Base-by-base conservation (phyloP, 2,329 filamentous ascomycete species). In the Pyrenochaeta sp. region DNA sequence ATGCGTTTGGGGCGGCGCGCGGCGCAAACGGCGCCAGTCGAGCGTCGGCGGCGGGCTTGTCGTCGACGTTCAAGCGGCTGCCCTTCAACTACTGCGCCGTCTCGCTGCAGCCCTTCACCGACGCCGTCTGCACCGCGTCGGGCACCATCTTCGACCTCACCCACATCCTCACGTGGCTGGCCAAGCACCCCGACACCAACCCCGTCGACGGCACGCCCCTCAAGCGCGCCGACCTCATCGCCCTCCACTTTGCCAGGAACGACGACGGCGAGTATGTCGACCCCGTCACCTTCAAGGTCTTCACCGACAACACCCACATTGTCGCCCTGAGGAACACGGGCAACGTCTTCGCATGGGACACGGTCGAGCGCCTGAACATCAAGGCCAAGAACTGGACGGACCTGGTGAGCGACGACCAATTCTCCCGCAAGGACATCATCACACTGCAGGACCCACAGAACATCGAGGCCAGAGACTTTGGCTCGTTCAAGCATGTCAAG, bases 81-180 rank as follows among this genome's bases (percentile, higher is more conserved):
- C 94, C 95, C 20, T 99, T 95, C 82, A 97, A 96, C 79, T 97
- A 94, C 76, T 99, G 94, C 82, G 90, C 94, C 51, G 86, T 96
- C 26, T 96, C 90, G 48, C 86, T 99, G 22, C 94, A 97, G 68
- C 95, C 95, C 6, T 99, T 96, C 77, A 84, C 87, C 65, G 89
- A 96, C 65, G 92, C 94, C 4, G 94, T 99, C 23, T 99, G 94
- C 77, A 97, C 93, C 1, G 67, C 82, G 3, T 80, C 88, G 28
- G 94, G 94, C 39, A 94, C 87, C 9, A 93, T 96, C 48, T 99
- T 97, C 72, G 95, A 99, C 65, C 83, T 96, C 60, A 93, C 94
- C 59, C 90, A 96, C 65, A 97, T 99, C 48, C 79, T 91, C 27
- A 86, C 91, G 36, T 99, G 94, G 94, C 83, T 99, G 18, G 89